phyloP scores from a whole-genome alignment of 2,329 filamentous ascomycete genomes.

The Colletotrichum gloeosporioides region DNA sequence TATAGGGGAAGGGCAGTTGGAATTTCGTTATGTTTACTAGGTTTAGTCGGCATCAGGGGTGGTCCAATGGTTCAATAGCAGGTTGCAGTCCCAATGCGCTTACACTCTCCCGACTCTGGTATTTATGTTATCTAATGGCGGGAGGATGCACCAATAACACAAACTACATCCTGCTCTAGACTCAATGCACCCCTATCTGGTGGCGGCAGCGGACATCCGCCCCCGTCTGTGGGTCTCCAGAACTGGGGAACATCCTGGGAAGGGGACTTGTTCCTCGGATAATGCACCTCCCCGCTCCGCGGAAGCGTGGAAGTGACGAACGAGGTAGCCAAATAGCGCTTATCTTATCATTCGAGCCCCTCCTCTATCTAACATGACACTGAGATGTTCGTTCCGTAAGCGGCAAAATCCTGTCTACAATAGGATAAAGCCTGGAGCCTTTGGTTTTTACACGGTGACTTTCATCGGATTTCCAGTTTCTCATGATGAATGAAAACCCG shows the following conservation, averaged over 20 bases:
- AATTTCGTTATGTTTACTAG: conserved; percentile 21
- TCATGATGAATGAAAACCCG: background rate
- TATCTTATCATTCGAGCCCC: background rate
- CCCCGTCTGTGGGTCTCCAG: background rate
- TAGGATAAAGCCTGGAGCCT: background rate
- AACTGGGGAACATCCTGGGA: background rate
- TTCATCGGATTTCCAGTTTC: background rate
- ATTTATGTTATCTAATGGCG: background rate
- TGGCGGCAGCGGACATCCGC: background rate
- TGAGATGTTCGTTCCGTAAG: background rate
- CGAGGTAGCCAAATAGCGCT: background rate
- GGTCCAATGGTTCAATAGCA: background rate
- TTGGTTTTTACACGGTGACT: background rate
- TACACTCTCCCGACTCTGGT: background rate
- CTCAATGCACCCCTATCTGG: background rate
- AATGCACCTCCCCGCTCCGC: background rate
- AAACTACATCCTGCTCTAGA: background rate
- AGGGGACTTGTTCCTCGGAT: background rate
- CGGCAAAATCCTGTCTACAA: background rate
- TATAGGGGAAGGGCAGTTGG: conserved; percentile 13
- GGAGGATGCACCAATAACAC: background rate
- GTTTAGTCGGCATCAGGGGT: background rate
- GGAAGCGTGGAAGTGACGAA: background rate
- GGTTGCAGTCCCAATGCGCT: background rate
- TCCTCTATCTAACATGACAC: background rate